Conservation (phyloP, 2,329 filamentous ascomycete species). For the Curvularia spicifera region DNA sequence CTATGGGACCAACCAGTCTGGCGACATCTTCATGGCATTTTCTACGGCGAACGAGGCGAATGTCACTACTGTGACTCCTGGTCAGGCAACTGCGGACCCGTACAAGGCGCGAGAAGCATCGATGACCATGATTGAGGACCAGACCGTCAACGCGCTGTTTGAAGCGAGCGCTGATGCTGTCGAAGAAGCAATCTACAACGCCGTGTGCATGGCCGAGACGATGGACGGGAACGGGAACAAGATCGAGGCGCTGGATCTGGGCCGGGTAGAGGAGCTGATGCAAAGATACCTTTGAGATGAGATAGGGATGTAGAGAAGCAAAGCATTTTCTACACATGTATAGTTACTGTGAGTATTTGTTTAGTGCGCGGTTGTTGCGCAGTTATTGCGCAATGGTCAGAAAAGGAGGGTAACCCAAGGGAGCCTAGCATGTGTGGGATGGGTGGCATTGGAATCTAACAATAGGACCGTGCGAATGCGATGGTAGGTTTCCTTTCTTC, state of each 20-base stretch:
- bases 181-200: slow-evolving; percentile 71
- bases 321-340: no score
- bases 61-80: slow-evolving; percentile 49
- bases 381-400: neutral
- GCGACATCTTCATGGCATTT: slow-evolving; percentile 72
- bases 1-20: slow-evolving; percentile 66
- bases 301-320: neutral
- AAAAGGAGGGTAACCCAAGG: neutral
- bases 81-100: slow-evolving; percentile 34
- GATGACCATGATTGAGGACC: slow-evolving; percentile 62
- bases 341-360: neutral
- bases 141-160: slow-evolving; percentile 66
- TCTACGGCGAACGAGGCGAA: slow-evolving; percentile 65
- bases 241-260: slow-evolving; percentile 44
- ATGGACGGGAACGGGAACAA: slow-evolving; percentile 62
- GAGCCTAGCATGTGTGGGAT: neutral
- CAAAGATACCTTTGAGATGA: slow-evolving; percentile 37
- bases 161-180: slow-evolving; percentile 67
- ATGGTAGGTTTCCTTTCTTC: neutral
- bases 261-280: slow-evolving; percentile 48
- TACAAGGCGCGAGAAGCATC: slow-evolving; percentile 53
- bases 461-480: neutral
- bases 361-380: neutral
- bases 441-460: neutral
- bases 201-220: slow-evolving; percentile 66